phyloP scores from a whole-genome alignment of 2,329 filamentous ascomycete genomes.

The Colletotrichum magnum region DNA sequence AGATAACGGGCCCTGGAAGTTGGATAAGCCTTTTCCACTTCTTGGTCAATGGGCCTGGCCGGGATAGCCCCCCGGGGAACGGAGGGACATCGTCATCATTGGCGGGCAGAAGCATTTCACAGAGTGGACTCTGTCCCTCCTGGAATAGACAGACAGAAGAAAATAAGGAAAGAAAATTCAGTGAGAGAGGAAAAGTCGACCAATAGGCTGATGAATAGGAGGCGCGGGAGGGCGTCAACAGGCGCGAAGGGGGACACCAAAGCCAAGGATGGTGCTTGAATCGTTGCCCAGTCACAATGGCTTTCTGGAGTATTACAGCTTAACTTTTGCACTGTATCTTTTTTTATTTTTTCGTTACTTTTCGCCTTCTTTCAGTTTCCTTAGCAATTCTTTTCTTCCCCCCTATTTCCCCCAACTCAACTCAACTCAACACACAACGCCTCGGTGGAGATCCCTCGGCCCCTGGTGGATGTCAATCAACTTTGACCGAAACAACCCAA shows the following conservation, averaged over 20 bases:
- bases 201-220: neutral
- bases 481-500: constrained; percentile 32
- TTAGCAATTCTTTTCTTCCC: neutral
- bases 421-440: neutral
- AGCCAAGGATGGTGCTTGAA: constrained; percentile 18
- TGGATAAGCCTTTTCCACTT: constrained; percentile 1
- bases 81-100: constrained; percentile 7
- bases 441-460: constrained; percentile 17
- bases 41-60: neutral
- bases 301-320: neutral
- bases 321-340: too few species aligned
- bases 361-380: neutral
- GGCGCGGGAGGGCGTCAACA: constrained; percentile 1
- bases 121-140: constrained; percentile 10
- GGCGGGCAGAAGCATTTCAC: constrained; percentile 20
- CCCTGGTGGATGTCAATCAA: constrained; percentile 20
- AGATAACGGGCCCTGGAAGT: constrained; percentile 34
- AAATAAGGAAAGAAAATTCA: neutral
- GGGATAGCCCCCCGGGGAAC: too few species aligned
- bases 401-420: neutral
- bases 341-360: neutral
- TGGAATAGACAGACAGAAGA: neutral
- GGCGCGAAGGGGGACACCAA: constrained; percentile 19
- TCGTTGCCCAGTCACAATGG: constrained; percentile 7
- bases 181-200: neutral